Conservation (phyloP, 2,329 filamentous ascomycete species). For the Colletotrichum salicis region DNA sequence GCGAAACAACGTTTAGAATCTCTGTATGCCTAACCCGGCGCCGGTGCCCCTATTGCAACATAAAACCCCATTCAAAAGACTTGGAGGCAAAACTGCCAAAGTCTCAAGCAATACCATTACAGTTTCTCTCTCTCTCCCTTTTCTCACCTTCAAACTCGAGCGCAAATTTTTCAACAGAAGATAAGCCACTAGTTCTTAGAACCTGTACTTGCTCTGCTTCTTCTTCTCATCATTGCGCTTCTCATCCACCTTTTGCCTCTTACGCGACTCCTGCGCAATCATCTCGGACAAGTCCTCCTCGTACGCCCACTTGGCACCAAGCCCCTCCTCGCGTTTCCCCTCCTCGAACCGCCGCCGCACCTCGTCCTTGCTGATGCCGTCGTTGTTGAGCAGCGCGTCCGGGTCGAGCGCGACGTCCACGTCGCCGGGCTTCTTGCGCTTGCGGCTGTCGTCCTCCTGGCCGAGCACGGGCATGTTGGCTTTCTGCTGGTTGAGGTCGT, state of each 20-base stretch:
- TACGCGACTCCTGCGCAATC: constrained; percentile 93
- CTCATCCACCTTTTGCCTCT: constrained; percentile 88
- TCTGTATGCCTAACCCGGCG: background rate
- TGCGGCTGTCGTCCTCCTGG: constrained; percentile 78
- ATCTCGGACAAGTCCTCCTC: constrained; percentile 95
- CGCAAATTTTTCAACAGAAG: background rate
- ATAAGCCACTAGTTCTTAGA: constrained; percentile 43
- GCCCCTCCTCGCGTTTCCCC: constrained; percentile 72
- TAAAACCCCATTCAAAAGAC: background rate
- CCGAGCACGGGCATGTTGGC: constrained; percentile 78
- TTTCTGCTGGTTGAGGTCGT: constrained; percentile 77
- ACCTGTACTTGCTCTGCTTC: constrained; percentile 64
- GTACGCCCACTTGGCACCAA: constrained; percentile 75
- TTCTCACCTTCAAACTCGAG: too few relatives aligned
- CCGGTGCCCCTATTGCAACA: background rate
- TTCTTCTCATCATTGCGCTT: constrained; percentile 75
- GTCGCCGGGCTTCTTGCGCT: constrained; percentile 96
- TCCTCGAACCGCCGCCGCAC: constrained; percentile 83
- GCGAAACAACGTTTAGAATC: background rate
- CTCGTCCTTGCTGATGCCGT: constrained; percentile 86
- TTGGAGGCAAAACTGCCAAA: too few relatives aligned
- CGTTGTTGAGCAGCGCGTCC: constrained; percentile 78
- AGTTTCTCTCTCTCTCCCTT: background rate
- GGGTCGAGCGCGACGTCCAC: constrained; percentile 92
- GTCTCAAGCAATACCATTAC: constrained; percentile 22